A percentile compares a stretch with the other conserved stretches of the same genome.
Evolutionary conservation across 164 flowering plant species (phyloP).

Genomic region (Annona cherimola): DNA sequence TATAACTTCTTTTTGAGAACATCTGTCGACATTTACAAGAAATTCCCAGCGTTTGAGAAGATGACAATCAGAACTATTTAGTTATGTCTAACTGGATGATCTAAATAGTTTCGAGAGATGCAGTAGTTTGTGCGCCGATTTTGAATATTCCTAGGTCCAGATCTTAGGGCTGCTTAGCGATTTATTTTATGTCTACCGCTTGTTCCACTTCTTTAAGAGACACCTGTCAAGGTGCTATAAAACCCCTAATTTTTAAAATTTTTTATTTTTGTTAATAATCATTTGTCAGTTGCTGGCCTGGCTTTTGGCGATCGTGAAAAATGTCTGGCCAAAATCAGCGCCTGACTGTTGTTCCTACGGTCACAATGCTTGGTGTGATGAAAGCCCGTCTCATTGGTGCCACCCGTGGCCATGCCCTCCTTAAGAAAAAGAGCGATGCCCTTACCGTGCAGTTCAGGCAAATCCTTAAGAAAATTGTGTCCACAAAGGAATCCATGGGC

Average conservation of each 20-base stretch:
- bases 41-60: not conserved
- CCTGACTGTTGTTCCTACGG: slow-evolving; percentile 89
- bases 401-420: slow-evolving; percentile 92
- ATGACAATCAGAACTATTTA: not conserved
- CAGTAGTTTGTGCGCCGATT: no score
- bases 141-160: not conserved
- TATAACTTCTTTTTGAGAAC: not conserved
- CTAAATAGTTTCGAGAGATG: not conserved
- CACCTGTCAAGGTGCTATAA: not conserved
- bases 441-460: slow-evolving; percentile 85
- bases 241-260: not conserved
- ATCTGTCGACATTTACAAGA: not conserved
- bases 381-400: slow-evolving; percentile 95
- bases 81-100: not conserved
- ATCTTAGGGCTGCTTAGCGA: not conserved
- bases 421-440: slow-evolving; percentile 97
- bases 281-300: not conserved
- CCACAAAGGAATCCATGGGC: slow-evolving; percentile 90
- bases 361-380: slow-evolving; percentile 80
- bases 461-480: slow-evolving; percentile 81
- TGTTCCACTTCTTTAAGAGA: not conserved
- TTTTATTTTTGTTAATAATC: no score
- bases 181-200: no score
- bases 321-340: slow-evolving; percentile 93
- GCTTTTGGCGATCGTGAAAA: slow-evolving; percentile 5